Conservation (phyloP, 768 basidiomycete species). For the Trametes maxima region DNA sequence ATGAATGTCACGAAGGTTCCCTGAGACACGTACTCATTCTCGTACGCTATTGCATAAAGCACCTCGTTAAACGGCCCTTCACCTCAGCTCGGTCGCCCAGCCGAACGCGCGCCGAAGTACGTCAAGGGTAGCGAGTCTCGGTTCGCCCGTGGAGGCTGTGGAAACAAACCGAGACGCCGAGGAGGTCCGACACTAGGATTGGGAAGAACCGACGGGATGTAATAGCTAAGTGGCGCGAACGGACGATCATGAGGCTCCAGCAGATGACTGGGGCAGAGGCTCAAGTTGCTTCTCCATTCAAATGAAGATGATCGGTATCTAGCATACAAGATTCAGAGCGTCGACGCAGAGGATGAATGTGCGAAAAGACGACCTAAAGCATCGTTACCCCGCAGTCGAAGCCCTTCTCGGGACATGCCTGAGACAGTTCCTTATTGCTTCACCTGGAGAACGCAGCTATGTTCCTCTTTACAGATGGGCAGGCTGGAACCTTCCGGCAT, state of each 20-base stretch:
- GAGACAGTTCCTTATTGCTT: constrained; percentile 1
- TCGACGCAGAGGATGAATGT: constrained; percentile 2
- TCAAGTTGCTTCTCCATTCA: constrained; percentile 17
- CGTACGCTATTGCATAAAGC: no score
- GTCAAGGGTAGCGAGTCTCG: constrained; percentile 4
- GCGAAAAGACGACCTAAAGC: constrained; percentile 16
- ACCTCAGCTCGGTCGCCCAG: no score
- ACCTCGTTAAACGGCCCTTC: no score
- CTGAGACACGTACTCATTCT: background rate
- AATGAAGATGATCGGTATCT: constrained; percentile 17
- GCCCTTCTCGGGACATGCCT: constrained; percentile 7
- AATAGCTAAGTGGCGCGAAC: constrained; percentile 10
- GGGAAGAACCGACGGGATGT: constrained; percentile 10
- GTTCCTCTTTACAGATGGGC: background rate
- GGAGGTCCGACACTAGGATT: constrained; percentile 3
- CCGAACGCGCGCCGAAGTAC: background rate
- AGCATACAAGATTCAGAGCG: constrained; percentile 12
- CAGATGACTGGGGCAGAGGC: constrained; percentile 20
- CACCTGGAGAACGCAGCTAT: background rate
- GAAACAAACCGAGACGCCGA: constrained; percentile 16
- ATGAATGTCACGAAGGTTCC: background rate
- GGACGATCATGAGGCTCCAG: constrained; percentile 22
- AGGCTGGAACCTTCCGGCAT: background rate
- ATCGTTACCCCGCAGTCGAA: constrained; percentile 17
- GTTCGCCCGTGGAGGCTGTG: constrained; percentile 6